Evolutionary conservation across 2,329 filamentous ascomycete genomes (phyloP).

Genomic region (Chrysosporium keratinophilum): DNA sequence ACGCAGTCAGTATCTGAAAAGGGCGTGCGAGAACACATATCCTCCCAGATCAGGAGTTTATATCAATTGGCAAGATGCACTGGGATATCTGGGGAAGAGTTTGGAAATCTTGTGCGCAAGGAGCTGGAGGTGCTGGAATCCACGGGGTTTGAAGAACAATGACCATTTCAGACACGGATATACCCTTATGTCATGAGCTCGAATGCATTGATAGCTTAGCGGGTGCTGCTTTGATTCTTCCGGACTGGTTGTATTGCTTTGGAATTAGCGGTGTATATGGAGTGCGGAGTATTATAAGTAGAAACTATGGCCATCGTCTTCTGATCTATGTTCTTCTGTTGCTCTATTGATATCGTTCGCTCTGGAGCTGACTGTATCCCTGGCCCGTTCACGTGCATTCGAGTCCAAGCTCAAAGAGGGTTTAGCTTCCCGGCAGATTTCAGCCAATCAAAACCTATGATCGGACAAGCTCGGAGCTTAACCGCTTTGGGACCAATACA

Average conservation of each 20-base stretch:
- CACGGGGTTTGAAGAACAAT: slow-evolving; percentile 39
- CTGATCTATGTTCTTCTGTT: too few species aligned
- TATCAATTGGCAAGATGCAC: slow-evolving; percentile 50
- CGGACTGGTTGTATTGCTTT: too few species aligned
- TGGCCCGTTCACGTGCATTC: too few species aligned
- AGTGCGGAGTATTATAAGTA: too few species aligned
- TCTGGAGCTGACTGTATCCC: too few species aligned
- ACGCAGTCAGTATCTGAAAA: slow-evolving; percentile 46
- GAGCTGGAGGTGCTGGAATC: slow-evolving; percentile 50
- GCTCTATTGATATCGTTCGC: too few species aligned
- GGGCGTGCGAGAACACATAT: slow-evolving; percentile 54
- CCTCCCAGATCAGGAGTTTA: slow-evolving; percentile 53
- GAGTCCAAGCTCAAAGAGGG: too few species aligned
- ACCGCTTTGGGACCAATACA: neutral
- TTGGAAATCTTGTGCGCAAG: slow-evolving; percentile 48
- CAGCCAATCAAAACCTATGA: too few species aligned
- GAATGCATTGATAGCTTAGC: neutral
- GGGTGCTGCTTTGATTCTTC: too few species aligned
- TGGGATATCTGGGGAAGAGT: slow-evolving; percentile 50
- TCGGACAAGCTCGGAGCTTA: neutral
- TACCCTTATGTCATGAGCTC: neutral
- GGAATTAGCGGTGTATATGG: too few species aligned
- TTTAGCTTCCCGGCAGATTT: too few species aligned
- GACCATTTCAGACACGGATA: neutral
- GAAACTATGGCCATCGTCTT: too few species aligned